Conservation (phyloP, 495 filamentous ascomycete genomes). For the Echria macrotheca region DNA sequence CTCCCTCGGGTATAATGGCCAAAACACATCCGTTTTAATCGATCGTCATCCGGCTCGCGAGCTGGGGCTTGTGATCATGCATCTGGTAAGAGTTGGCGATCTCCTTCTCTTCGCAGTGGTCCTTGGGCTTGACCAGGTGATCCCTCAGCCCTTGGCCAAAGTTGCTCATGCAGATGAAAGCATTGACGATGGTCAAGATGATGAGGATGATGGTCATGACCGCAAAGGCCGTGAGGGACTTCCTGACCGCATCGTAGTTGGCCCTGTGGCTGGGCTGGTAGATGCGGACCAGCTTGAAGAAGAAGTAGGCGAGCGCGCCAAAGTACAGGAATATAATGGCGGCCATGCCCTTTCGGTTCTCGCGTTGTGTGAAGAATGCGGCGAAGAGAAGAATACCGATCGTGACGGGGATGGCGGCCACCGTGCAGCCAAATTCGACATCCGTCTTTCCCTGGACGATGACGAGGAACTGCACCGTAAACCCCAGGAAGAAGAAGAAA, state of each 20-base stretch:
- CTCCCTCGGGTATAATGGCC: not conserved
- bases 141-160: constrained; percentile 87
- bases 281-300: constrained; percentile 97
- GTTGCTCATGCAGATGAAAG: constrained; percentile 79
- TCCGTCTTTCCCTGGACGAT: constrained; percentile 66
- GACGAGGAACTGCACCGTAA: constrained; percentile 95
- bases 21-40: constrained; percentile 57
- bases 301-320: constrained; percentile 87
- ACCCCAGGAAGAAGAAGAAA: constrained; percentile 99
- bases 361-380: constrained; percentile 76
- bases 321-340: constrained; percentile 80
- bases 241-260: constrained; percentile 66
- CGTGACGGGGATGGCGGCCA: constrained; percentile 84
- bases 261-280: constrained; percentile 53
- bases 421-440: constrained; percentile 77
- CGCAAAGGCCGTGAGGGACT: constrained; percentile 85
- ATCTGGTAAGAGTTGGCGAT: constrained; percentile 65
- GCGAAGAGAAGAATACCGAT: constrained; percentile 80
- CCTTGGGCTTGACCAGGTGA: constrained; percentile 65
- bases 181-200: constrained; percentile 82
- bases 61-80: constrained; percentile 53
- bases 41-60: constrained; percentile 79
- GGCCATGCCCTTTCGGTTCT: constrained; percentile 73
- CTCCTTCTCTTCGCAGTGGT: constrained; percentile 63
- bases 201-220: constrained; percentile 87